These are phyloP conservation scores for Pestalotiopsis fici DNA, from an alignment of 2,329 filamentous ascomycete genomes.

Conservation along the genomic window DNA sequence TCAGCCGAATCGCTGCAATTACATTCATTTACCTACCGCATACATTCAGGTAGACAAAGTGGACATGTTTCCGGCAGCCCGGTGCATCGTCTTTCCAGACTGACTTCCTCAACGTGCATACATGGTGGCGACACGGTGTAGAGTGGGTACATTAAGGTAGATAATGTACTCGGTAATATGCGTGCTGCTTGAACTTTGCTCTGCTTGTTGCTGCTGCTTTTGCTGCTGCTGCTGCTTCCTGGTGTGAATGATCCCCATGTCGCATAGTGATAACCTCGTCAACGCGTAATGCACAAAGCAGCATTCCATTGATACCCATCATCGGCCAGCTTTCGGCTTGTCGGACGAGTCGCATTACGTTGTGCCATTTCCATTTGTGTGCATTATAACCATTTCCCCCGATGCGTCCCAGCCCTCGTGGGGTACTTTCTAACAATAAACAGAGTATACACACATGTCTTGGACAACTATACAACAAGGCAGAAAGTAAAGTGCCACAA, in stretches of 20 bases:
- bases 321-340: background rate
- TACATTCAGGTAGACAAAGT: background rate
- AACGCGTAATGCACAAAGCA: background rate
- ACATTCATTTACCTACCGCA: background rate
- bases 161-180: too few relatives aligned
- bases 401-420: background rate
- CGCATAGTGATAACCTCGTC: background rate
- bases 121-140: conserved; percentile 1
- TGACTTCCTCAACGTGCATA: conserved; percentile 2
- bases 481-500: background rate
- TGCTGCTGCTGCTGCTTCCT: background rate
- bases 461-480: background rate
- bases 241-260: background rate
- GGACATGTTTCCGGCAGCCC: background rate
- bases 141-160: too few relatives aligned
- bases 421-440: background rate
- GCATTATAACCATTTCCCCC: background rate
- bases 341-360: background rate
- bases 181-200: background rate
- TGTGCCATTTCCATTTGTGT: background rate
- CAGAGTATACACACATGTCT: background rate
- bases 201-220: too few relatives aligned
- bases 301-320: background rate
- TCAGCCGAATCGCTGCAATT: background rate
- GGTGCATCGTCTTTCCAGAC: background rate